Conservation (phyloP, 2,329 filamentous ascomycete species). For the Beauveria australis region DNA sequence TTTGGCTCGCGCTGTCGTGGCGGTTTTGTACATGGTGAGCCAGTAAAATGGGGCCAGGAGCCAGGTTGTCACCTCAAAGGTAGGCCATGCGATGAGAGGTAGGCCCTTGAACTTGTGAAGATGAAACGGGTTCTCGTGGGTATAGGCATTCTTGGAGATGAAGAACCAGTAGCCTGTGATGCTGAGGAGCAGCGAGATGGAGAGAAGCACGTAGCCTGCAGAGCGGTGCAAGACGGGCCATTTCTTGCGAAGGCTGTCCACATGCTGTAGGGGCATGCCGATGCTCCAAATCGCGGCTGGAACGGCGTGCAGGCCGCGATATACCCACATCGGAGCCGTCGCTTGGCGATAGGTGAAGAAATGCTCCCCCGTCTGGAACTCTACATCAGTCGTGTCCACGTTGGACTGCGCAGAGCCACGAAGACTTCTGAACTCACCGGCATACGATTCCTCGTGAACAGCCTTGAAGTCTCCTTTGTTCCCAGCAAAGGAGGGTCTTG, state of each 20-base stretch:
- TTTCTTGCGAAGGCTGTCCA: not conserved
- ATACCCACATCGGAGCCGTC: not conserved
- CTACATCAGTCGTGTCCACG: not conserved
- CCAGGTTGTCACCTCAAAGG: not conserved
- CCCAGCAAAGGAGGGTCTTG: accelerated
- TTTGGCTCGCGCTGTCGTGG: not conserved
- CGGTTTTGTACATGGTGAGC: conserved; percentile 3
- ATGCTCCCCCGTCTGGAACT: not conserved
- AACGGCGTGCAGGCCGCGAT: not conserved
- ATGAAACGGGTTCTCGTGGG: not conserved
- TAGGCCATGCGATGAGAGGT: not conserved
- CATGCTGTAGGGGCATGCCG: conserved; percentile 8
- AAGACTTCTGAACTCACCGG: not conserved
- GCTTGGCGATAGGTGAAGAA: not conserved
- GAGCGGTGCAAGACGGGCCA: conserved; percentile 5
- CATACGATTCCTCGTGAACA: not conserved
- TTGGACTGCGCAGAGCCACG: not conserved
- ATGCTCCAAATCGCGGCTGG: conserved; percentile 8
- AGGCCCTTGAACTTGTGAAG: not conserved
- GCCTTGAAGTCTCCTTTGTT: too few relatives aligned
- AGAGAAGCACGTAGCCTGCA: conserved; percentile 1
- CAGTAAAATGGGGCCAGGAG: not conserved
- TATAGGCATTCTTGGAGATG: not conserved
- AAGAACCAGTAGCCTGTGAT: conserved; percentile 2
- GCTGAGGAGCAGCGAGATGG: conserved; percentile 4